phyloP scores from a whole-genome alignment of 352 stramenopile species.

The Globisporangium splendens region DNA sequence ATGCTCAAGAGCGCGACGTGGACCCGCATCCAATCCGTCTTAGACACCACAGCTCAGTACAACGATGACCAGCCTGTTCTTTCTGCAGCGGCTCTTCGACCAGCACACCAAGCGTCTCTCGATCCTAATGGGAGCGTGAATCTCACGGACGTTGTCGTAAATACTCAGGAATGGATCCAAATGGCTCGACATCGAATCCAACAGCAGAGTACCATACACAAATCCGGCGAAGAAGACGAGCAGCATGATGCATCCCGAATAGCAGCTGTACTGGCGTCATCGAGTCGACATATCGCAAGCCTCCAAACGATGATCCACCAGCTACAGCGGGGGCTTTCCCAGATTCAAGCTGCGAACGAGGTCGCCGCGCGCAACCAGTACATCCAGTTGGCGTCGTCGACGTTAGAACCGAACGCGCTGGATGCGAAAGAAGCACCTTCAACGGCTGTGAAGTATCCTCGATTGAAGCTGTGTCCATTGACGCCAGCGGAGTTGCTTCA shows the following conservation, averaged over 20 bases:
- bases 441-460: conserved; percentile 9
- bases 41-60: conserved; percentile 30
- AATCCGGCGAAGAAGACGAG: conserved; percentile 14
- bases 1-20: conserved; percentile 16
- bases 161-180: conserved; percentile 31
- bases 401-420: background rate
- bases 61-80: conserved; percentile 33
- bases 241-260: conserved; percentile 12
- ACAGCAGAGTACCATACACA: background rate
- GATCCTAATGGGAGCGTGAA: conserved; percentile 17
- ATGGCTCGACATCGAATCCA: conserved; percentile 21
- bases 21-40: conserved; percentile 20
- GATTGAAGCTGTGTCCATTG: conserved; percentile 33
- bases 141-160: conserved; percentile 29
- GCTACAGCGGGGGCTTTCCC: conserved; percentile 23
- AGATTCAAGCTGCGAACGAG: conserved; percentile 38
- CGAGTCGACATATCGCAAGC: conserved; percentile 22
- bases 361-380: conserved; percentile 24
- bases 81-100: conserved; percentile 18
- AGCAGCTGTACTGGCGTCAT: conserved; percentile 16
- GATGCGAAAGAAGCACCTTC: background rate
- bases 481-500: conserved; percentile 35
- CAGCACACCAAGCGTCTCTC: conserved; percentile 12
- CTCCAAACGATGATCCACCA: conserved; percentile 31
- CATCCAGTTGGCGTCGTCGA: conserved; percentile 28